phyloP scores from a whole-genome alignment of 2,329 filamentous ascomycete genomes.

The Ophiostoma novo-ulmi region DNA sequence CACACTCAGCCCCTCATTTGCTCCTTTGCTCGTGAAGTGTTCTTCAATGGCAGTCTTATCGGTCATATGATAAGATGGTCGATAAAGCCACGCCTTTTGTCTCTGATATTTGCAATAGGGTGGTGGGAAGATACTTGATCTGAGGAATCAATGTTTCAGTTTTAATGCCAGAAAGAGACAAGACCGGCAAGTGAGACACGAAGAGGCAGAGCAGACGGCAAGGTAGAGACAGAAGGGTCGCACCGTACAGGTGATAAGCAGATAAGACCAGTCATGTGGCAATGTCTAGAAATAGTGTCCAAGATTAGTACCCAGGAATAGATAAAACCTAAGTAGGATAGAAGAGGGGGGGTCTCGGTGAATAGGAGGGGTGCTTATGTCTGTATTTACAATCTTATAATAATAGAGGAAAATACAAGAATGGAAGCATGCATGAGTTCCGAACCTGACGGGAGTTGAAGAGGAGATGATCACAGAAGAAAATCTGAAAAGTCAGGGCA shows the following conservation, averaged over 20 bases:
- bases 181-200: conserved; percentile 12
- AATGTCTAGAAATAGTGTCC: conserved; percentile 13
- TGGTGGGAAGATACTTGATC: background rate
- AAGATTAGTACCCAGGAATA: conserved; percentile 9
- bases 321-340: background rate
- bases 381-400: background rate
- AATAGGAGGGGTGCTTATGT: background rate
- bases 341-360: background rate
- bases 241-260: conserved; percentile 18
- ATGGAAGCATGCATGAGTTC: background rate
- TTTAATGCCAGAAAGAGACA: background rate
- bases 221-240: background rate
- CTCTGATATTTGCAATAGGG: background rate
- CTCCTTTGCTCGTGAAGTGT: background rate
- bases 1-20: background rate
- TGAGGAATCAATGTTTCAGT: conserved; percentile 4
- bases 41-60: conserved; percentile 11
- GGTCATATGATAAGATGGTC: conserved; percentile 15
- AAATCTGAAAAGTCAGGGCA: background rate
- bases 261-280: conserved; percentile 23
- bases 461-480: background rate
- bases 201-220: conserved; percentile 12
- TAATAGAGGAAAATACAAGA: background rate
- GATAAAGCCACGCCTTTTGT: conserved; percentile 10
- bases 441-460: background rate